Evolutionary conservation across 495 filamentous ascomycete species (phyloP).

Genomic region (Tricharina praecox): DNA sequence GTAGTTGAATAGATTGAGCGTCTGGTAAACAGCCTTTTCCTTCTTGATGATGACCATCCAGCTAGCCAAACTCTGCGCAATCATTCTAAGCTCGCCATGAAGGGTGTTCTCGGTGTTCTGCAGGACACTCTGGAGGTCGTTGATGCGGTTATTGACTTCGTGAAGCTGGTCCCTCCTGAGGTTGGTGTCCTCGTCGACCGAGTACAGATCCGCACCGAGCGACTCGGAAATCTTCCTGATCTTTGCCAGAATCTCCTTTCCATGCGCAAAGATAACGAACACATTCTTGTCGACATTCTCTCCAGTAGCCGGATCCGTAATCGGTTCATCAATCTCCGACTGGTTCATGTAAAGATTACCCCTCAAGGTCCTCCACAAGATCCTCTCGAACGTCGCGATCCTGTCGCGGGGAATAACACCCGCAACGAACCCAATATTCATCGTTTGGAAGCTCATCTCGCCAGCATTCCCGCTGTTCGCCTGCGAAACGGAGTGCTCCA

Average conservation of each 20-base stretch:
- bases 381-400: constrained; percentile 88
- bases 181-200: constrained; percentile 92
- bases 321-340: constrained; percentile 88
- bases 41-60: constrained; percentile 97
- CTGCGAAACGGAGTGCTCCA: constrained; percentile 20
- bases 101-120: constrained; percentile 93
- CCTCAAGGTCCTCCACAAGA: constrained; percentile 88
- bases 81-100: constrained; percentile 80
- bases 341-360: constrained; percentile 99
- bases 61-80: constrained; percentile 69
- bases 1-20: constrained; percentile 89
- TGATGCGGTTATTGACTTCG: constrained; percentile 82
- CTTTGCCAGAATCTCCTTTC: constrained; percentile 93
- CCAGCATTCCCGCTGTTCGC: constrained; percentile 12
- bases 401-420: constrained; percentile 89
- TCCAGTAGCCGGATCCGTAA: constrained; percentile 80
- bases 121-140: constrained; percentile 77
- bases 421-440: constrained; percentile 90
- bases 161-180: constrained; percentile 84
- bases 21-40: constrained; percentile 96
- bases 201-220: constrained; percentile 84
- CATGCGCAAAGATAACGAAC: constrained; percentile 97
- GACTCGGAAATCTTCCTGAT: constrained; percentile 98
- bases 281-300: constrained; percentile 91
- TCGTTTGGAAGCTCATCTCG: constrained; percentile 51